Evolutionary conservation across 2,329 filamentous ascomycete genomes (phyloP), one percentile per base, ranked within the genome.

Genomic region (Botrytis elliptica): DNA sequence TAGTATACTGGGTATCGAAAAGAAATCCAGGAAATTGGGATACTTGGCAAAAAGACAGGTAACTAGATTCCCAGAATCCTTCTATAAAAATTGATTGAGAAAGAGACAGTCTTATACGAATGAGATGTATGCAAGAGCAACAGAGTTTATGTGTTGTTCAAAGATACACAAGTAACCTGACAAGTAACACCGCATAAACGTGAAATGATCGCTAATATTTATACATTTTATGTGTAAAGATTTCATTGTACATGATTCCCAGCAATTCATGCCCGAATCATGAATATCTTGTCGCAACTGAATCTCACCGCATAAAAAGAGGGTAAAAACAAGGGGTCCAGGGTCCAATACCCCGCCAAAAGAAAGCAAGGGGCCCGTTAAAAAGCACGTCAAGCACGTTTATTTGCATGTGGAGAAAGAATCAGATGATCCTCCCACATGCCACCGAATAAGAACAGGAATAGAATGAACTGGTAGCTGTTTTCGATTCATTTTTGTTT

Each of bases 381-480:
- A 29, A 57, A 57, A 57, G 52, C 52, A 63, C 60, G 60, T 63
- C 60, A 63, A 63, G 60, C 60, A 40, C 60, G 38, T 63, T 42
- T 40, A 18, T 63, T 57, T n/a, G 9, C 36, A 42, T 63, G 60
- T 42, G 60, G 60, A 63, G 60, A 63, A 38, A 33, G 60, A 22
- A 9, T 42, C 60, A n/a, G 38, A 63, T 40, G 25, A 38, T 63
- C 36, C 1, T 33, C 18, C 52, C 52, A 18, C n/a, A 29, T 57
- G n/a, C 52, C 52, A 33, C 16, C n/a, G 52, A 57, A 57, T 57
- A 8, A 57, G 52, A 57, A 57, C n/a, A 7, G 25, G 18, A 29
- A 57, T 29, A 29, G 14, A 57, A 63, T n/a, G 38, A 7, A n/a
- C n/a, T n/a, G 36, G 38, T n/a, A 18, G 36, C 22, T 42, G 38